Conservation (phyloP, 2,329 filamentous ascomycete genomes). For the Ophiocordyceps camponoti-rufipedis region DNA sequence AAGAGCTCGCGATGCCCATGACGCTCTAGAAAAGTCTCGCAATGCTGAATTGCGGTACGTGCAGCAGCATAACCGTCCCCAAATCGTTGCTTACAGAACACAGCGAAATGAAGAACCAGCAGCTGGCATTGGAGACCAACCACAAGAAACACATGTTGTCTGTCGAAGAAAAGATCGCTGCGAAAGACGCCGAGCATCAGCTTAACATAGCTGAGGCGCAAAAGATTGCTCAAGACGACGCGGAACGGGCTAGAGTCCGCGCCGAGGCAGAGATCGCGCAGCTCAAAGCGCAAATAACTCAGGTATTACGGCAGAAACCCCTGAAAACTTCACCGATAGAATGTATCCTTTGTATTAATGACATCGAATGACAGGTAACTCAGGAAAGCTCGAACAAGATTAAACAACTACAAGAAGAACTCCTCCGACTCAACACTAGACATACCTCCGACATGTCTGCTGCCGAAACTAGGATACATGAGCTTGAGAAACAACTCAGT, state of each 20-base stretch:
- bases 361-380: neutral
- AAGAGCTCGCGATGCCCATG: slow-evolving; percentile 13
- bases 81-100: neutral
- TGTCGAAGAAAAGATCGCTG: slow-evolving; percentile 4
- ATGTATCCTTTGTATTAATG: neutral
- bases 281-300: slow-evolving; percentile 20
- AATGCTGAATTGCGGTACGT: slow-evolving; percentile 33
- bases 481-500: neutral
- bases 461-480: neutral
- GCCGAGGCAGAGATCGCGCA: slow-evolving; percentile 45
- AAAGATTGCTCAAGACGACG: slow-evolving; percentile 28
- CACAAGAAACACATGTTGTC: slow-evolving; percentile 7
- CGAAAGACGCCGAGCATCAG: slow-evolving; percentile 11
- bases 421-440: neutral
- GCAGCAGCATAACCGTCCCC: neutral
- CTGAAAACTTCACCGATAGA: neutral
- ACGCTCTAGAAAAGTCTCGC: slow-evolving; percentile 10
- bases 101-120: slow-evolving; percentile 16
- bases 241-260: slow-evolving; percentile 27
- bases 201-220: slow-evolving; percentile 24
- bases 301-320: slow-evolving; percentile 22
- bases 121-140: slow-evolving; percentile 7
- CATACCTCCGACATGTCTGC: neutral
- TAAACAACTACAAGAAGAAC: neutral
- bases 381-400: neutral